phyloP scores from a whole-genome alignment of 192 early-diverging fungal genomes.

The Mortierella hygrophila region DNA sequence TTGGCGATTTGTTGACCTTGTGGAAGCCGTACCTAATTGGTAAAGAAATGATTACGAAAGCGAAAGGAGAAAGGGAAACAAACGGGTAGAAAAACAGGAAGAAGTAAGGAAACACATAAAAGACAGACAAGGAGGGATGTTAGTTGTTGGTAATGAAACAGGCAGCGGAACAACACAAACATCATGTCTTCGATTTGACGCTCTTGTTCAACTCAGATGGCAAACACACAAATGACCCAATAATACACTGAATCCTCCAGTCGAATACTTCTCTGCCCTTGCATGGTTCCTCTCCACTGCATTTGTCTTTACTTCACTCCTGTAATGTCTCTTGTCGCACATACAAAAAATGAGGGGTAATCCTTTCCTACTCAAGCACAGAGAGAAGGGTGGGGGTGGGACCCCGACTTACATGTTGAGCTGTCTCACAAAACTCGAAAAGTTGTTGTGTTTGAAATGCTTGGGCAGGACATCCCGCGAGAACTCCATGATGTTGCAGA shows the following conservation, averaged over 20 bases:
- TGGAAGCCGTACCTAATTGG: constrained; percentile 82
- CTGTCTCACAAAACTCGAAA: constrained; percentile 90
- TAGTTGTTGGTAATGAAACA: neutral
- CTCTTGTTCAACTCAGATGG: too few species aligned
- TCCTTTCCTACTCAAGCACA: neutral
- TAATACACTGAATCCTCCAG: neutral
- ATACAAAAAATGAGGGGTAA: neutral
- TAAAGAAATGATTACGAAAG: neutral
- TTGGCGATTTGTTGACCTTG: constrained; percentile 92
- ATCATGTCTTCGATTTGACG: too few species aligned
- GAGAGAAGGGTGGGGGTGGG: neutral
- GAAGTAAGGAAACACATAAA: neutral
- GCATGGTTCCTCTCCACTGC: neutral
- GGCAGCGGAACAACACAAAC: too few species aligned
- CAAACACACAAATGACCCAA: too few species aligned
- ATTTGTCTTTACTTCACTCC: neutral
- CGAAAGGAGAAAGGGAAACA: neutral
- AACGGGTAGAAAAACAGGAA: neutral
- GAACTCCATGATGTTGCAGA: constrained; percentile 93
- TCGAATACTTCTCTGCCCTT: neutral
- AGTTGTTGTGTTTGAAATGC: constrained; percentile 96
- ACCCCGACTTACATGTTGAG: constrained; percentile 76
- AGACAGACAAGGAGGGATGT: too few species aligned
- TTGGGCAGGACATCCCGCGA: constrained; percentile 91
- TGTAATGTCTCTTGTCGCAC: neutral